Percentiles rank a stretch among this genome's conserved stretches.
Evolutionary conservation across 345 rosid genomes (phyloP).

Genomic region (Sonneratia alba): DNA sequence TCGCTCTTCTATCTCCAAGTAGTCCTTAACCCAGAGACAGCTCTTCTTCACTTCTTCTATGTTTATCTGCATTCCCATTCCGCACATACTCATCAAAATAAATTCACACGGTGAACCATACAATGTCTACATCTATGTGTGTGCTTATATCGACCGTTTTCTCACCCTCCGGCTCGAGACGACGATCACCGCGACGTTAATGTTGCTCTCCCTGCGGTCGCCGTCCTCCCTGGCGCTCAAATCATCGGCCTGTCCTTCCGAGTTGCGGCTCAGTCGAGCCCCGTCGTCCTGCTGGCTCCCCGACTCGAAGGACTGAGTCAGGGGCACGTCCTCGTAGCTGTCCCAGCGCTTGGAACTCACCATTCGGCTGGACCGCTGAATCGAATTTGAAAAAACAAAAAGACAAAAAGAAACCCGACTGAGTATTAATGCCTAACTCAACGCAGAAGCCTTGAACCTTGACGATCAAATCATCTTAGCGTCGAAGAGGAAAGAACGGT

Average conservation of each 20-base stretch:
- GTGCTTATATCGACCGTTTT: not conserved
- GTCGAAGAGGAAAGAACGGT: no score
- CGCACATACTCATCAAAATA: no score
- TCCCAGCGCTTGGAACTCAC: slow-evolving; percentile 36
- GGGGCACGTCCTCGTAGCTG: slow-evolving; percentile 26
- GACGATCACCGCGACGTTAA: slow-evolving; percentile 25
- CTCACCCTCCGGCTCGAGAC: slow-evolving; percentile 31
- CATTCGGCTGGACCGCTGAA: slow-evolving; percentile 14
- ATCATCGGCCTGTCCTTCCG: not conserved
- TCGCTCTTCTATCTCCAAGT: not conserved
- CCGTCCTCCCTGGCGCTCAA: not conserved
- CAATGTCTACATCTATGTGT: no score
- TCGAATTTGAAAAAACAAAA: not conserved
- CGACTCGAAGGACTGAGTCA: slow-evolving; percentile 33
- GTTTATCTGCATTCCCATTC: not conserved
- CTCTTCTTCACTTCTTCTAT: not conserved
- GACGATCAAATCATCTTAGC: no score
- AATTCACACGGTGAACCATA: no score
- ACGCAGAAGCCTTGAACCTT: no score
- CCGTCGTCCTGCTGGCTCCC: slow-evolving; percentile 22
- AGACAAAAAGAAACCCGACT: not conserved
- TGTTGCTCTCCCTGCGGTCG: slow-evolving; percentile 16
- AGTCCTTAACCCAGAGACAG: not conserved
- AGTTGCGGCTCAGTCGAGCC: slow-evolving; percentile 11
- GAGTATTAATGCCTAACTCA: not conserved